A percentile compares a stretch with the other conserved stretches of the same genome.
phyloP scores from a whole-genome alignment of 1,284 basidiomycete genomes.

The Ceratobasidium sp. region DNA sequence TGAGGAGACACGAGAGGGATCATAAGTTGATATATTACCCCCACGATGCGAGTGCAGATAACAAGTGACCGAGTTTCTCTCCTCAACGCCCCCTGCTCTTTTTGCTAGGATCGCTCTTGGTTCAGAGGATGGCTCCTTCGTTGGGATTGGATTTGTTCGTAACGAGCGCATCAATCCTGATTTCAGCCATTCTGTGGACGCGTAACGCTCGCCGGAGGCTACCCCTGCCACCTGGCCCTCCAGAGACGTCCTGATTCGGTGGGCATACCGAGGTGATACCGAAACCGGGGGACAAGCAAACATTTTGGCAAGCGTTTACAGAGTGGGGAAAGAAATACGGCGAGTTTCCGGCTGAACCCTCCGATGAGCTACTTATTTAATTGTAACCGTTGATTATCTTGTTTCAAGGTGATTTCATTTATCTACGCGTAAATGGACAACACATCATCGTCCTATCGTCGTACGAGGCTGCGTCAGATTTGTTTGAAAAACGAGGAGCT shows the following conservation, averaged over 20 bases:
- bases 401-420: conserved; percentile 18
- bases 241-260: conserved; percentile 2
- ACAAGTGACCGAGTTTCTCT: neutral
- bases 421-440: conserved; percentile 4
- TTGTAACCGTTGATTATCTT: too few relatives aligned
- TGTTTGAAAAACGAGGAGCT: conserved; percentile 42
- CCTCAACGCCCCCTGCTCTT: neutral
- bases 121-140: neutral
- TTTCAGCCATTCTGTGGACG: neutral
- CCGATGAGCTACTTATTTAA: neutral
- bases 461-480: neutral
- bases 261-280: conserved; percentile 14
- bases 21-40: too few relatives aligned
- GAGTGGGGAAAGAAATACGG: conserved; percentile 11
- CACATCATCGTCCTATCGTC: conserved; percentile 23
- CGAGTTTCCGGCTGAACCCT: neutral
- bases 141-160: neutral
- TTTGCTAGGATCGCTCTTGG: neutral
- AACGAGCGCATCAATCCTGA: neutral
- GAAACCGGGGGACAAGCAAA: neutral
- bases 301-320: conserved; percentile 11
- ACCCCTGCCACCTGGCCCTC: conserved; percentile 20
- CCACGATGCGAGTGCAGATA: neutral
- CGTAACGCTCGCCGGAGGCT: neutral
- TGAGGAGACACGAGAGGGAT: too few relatives aligned